Conservation (phyloP, 352 stramenopile genomes). For the Pythium phragmitis region DNA sequence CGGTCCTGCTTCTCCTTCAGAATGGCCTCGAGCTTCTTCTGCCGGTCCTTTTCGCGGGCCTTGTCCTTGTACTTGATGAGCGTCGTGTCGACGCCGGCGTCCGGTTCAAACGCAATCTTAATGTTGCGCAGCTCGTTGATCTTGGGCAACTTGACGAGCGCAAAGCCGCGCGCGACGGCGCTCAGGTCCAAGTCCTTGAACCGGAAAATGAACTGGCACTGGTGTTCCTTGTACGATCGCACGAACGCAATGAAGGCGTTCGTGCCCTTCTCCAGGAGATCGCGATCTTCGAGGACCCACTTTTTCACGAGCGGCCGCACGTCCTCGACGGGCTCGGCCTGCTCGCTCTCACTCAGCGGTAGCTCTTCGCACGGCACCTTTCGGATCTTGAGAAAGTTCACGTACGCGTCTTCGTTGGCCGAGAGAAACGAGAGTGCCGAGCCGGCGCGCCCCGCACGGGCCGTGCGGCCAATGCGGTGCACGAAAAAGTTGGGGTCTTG, state of each 20-base stretch:
- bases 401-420: constrained; percentile 95
- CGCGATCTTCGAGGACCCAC: constrained; percentile 91
- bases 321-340: constrained; percentile 65
- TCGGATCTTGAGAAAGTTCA: constrained; percentile 95
- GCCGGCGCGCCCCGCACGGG: constrained; percentile 92
- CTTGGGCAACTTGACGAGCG: constrained; percentile 78
- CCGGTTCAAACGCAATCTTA: constrained; percentile 83
- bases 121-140: constrained; percentile 86
- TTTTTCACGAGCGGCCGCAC: constrained; percentile 90
- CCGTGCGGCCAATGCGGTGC: constrained; percentile 97
- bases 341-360: constrained; percentile 44
- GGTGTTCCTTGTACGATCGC: constrained; percentile 98
- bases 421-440: constrained; percentile 95
- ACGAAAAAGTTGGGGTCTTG: constrained; percentile 99
- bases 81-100: constrained; percentile 87
- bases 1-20: constrained; percentile 66
- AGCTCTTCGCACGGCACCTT: constrained; percentile 92
- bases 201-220: constrained; percentile 98
- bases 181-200: constrained; percentile 98
- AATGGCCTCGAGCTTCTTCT: constrained; percentile 92
- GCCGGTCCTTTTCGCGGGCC: constrained; percentile 93
- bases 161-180: constrained; percentile 85
- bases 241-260: constrained; percentile 99
- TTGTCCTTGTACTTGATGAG: constrained; percentile 96
- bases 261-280: constrained; percentile 98